Conservation (phyloP, 2,329 filamentous ascomycete species). For the Aspergillus flavus region DNA sequence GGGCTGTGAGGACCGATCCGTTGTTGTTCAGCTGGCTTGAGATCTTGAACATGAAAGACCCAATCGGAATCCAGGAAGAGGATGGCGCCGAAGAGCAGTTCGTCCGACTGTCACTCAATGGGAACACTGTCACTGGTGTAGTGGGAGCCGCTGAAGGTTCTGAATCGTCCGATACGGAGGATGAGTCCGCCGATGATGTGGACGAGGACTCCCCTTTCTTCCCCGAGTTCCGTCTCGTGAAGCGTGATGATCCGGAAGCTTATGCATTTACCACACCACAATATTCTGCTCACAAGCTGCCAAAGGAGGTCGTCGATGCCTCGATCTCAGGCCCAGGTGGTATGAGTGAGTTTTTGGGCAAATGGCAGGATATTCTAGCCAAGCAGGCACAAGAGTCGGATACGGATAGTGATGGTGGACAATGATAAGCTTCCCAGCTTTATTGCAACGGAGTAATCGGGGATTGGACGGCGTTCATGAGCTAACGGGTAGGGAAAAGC, state of each 20-base stretch:
- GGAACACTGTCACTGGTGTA: constrained; percentile 21
- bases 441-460: neutral
- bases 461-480: constrained; percentile 18
- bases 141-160: constrained; percentile 26
- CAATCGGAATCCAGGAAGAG: constrained; percentile 38
- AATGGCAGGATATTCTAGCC: constrained; percentile 67
- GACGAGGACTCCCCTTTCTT: constrained; percentile 55
- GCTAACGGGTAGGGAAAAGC: neutral
- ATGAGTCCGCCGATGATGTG: constrained; percentile 52
- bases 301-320: constrained; percentile 83
- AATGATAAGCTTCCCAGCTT: neutral
- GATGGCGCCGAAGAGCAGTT: constrained; percentile 34
- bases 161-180: constrained; percentile 33
- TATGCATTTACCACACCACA: constrained; percentile 83
- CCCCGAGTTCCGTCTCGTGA: constrained; percentile 80
- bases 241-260: constrained; percentile 82
- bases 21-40: constrained; percentile 89
- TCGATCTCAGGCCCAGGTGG: constrained; percentile 69
- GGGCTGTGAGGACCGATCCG: constrained; percentile 86
- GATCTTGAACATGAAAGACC: constrained; percentile 68
- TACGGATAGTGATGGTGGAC: constrained; percentile 38
- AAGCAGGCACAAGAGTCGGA: constrained; percentile 44
- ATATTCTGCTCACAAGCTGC: constrained; percentile 94
- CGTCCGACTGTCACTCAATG: constrained; percentile 38
- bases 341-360: constrained; percentile 76